Percentiles rank a stretch among this genome's conserved stretches.
Conservation (phyloP, 495 filamentous ascomycete species). For the Bathelium albidoporum region DNA sequence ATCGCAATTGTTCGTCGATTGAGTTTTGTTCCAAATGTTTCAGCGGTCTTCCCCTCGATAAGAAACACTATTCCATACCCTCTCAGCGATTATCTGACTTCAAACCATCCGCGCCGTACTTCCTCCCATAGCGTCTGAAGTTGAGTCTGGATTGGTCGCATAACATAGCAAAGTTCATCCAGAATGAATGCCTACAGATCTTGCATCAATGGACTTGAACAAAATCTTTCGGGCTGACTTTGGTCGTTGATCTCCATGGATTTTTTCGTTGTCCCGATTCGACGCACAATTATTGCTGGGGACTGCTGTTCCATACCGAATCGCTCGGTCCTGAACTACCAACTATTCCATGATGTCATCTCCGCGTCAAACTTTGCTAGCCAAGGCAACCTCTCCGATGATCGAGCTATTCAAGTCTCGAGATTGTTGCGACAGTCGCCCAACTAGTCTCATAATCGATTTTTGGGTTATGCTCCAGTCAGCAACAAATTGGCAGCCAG, state of each 20-base stretch:
- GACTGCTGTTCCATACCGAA: not conserved
- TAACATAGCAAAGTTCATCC: not conserved
- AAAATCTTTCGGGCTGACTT: not conserved
- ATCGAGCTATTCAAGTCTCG: not conserved
- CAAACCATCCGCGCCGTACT: not conserved
- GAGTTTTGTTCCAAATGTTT: not conserved
- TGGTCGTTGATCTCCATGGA: not conserved
- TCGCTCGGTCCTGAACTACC: not conserved
- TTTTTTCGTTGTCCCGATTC: not conserved
- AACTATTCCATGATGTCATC: not conserved
- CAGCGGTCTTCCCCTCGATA: not conserved
- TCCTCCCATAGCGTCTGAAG: not conserved
- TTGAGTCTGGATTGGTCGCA: not conserved
- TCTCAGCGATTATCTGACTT: not conserved
- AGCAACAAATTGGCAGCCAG: not conserved
- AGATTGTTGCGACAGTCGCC: not conserved
- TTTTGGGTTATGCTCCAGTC: not conserved
- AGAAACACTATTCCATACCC: not conserved
- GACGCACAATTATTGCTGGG: not conserved
- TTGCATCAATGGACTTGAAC: not conserved
- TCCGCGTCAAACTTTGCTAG: not conserved
- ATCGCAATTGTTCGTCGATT: not conserved
- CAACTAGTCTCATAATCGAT: not conserved
- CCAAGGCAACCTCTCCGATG: not conserved
- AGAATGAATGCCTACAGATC: not conserved